Conservation (phyloP, 768 basidiomycete species). For the Boletellus emodensis region DNA sequence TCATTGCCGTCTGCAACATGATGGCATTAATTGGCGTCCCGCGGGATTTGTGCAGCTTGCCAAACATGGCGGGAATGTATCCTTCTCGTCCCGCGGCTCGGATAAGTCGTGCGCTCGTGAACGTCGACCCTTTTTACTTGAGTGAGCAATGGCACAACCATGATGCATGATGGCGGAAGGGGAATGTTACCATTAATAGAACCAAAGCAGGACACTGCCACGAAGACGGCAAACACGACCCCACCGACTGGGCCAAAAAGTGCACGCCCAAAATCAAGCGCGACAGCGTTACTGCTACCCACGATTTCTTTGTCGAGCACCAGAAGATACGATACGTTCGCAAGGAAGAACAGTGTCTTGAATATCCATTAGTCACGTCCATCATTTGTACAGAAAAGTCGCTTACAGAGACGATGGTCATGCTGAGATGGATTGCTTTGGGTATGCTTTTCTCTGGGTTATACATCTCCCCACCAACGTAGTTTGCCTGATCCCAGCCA, state of each 20-base stretch:
- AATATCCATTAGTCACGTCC: background rate
- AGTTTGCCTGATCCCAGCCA: slow-evolving; percentile 94
- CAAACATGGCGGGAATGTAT: slow-evolving; percentile 82
- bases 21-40: slow-evolving; percentile 89
- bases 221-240: slow-evolving; percentile 81
- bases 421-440: slow-evolving; percentile 84
- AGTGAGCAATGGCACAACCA: background rate
- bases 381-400: background rate
- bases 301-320: slow-evolving; percentile 81
- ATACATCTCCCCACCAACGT: slow-evolving; percentile 84
- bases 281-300: slow-evolving; percentile 79
- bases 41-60: slow-evolving; percentile 65
- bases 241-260: slow-evolving; percentile 88
- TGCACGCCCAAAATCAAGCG: slow-evolving; percentile 86
- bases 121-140: slow-evolving; percentile 51
- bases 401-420: slow-evolving; percentile 73
- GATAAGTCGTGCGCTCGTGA: slow-evolving; percentile 79
- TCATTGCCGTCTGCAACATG: slow-evolving; percentile 69
- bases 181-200: slow-evolving; percentile 74
- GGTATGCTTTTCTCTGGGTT: slow-evolving; percentile 85
- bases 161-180: background rate
- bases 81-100: slow-evolving; percentile 86
- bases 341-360: slow-evolving; percentile 71
- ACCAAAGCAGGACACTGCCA: slow-evolving; percentile 93
- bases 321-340: slow-evolving; percentile 89